Evolutionary conservation across 2,329 filamentous ascomycete genomes (phyloP).

Genomic region (Trichoderma lentiforme): DNA sequence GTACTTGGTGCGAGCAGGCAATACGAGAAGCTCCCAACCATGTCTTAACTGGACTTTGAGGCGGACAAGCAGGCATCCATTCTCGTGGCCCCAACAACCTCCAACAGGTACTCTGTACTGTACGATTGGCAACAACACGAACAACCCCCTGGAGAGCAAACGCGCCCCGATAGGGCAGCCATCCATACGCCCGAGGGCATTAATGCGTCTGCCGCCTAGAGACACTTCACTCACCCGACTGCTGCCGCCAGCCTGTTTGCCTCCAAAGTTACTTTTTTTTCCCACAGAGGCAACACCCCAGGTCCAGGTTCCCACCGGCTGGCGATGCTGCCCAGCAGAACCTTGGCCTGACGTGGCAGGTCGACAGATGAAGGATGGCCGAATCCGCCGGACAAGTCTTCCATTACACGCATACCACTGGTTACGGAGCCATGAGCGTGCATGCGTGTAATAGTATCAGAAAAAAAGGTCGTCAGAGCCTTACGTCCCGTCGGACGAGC

Average conservation of each 20-base stretch:
- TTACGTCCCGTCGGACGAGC: conserved; percentile 1
- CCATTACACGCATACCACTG: neutral
- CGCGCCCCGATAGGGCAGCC: neutral
- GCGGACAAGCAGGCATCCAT: neutral
- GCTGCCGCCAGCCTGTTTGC: neutral
- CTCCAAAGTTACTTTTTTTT: neutral
- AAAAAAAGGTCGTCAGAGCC: neutral
- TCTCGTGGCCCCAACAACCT: conserved; percentile 4
- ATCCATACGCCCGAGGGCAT: conserved; percentile 13
- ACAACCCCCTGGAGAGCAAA: neutral
- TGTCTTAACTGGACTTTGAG: neutral
- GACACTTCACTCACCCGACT: neutral
- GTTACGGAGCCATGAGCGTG: neutral
- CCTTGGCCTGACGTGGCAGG: conserved; percentile 13
- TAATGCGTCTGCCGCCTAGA: conserved; percentile 8
- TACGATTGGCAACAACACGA: neutral
- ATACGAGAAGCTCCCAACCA: neutral
- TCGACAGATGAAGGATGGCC: neutral
- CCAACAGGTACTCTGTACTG: neutral
- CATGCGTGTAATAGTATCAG: neutral
- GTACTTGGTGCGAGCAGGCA: neutral
- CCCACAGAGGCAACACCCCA: neutral
- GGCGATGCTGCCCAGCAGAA: conserved; percentile 8
- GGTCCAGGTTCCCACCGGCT: neutral
- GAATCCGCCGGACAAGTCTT: neutral